Evolutionary conservation across 2,329 filamentous ascomycete species (phyloP), one percentile per base, ranked within the genome.

Genomic region (Rhynchosporium graminicola): DNA sequence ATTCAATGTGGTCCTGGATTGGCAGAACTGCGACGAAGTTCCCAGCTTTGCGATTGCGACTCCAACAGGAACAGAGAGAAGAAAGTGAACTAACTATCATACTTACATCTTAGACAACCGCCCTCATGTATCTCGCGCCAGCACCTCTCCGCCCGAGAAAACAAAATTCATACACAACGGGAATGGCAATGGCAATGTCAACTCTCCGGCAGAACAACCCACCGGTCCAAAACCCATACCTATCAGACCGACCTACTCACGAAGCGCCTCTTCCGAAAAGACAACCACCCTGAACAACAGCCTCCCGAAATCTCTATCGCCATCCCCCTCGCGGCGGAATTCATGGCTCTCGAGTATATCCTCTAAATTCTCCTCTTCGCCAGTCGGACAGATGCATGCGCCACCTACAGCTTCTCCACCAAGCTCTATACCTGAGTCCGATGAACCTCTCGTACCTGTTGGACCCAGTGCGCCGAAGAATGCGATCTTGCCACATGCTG

Each of bases 331-430:
- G 8, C 63, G 92, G 67, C 79, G 86, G 60, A 88, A 87, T 65
- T 97, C 93, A 13, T 99, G 95, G 95, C 93, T 98, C 72, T 91
- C 91, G 61, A 97, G 87, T 73, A 86, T 98, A 68, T 96, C 92
- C 67, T 94, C 91, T 68, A 97, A 96, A 74, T 97, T 98, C 78
- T 92, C 90, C 2, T 87, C 86, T 33, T 79, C 79, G 20, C 75
- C 82, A 70, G 67, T 71, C 28, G 1, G 50, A 36, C 31, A 40
- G 28, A 42, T 52, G 9, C 43, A 43, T 46, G 45, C 45, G 28
- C 36, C 50, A 13, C 69, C 73, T 0, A 60, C 56, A 40, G 50
- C 67, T 3, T 54, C 65, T 29, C 36, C 62, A 2, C 57, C 46
- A 29, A 50, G 33, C 31, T 6, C 46, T 38, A 13, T 45, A 5